Evolutionary conservation across 129 eudicot genomes (phyloP).

Genomic region (Flaveria robusta): DNA sequence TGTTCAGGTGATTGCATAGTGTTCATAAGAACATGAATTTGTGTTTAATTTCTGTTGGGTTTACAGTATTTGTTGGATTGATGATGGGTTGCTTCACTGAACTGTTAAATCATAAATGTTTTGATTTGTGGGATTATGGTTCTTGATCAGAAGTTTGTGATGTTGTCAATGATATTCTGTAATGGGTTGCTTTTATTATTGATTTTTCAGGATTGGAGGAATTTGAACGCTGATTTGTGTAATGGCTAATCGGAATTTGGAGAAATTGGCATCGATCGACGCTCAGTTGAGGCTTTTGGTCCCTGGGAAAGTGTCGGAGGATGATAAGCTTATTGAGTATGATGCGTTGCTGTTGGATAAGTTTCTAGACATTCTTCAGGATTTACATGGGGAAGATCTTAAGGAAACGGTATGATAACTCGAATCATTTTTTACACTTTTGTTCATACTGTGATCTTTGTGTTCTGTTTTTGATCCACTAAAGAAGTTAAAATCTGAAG

Average conservation of each 20-base stretch:
- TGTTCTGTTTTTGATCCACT: neutral
- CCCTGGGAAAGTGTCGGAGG: constrained; percentile 89
- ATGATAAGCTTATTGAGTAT: constrained; percentile 92
- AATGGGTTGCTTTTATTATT: constrained; percentile 17
- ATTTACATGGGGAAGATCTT: constrained; percentile 92
- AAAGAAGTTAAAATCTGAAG: neutral
- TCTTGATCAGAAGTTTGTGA: constrained; percentile 21
- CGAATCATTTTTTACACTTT: neutral
- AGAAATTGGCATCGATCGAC: constrained; percentile 90
- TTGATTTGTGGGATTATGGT: constrained; percentile 7
- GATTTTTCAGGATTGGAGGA: constrained; percentile 19
- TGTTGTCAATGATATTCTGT: constrained; percentile 5
- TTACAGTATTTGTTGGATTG: neutral
- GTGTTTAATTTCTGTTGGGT: neutral
- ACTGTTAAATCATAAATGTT: neutral
- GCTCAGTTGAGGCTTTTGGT: constrained; percentile 93
- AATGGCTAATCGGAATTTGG: constrained; percentile 83
- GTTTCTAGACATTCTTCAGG: constrained; percentile 92
- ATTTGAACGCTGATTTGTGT: neutral
- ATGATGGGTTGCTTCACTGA: neutral
- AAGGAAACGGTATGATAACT: constrained; percentile 69
- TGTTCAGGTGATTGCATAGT: constrained; percentile 6
- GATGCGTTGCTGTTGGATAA: constrained; percentile 91
- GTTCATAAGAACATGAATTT: neutral
- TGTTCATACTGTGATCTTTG: constrained; percentile 1